phyloP scores from a whole-genome alignment of 805 yeast species.

The Lachancea lanzarotensis region DNA sequence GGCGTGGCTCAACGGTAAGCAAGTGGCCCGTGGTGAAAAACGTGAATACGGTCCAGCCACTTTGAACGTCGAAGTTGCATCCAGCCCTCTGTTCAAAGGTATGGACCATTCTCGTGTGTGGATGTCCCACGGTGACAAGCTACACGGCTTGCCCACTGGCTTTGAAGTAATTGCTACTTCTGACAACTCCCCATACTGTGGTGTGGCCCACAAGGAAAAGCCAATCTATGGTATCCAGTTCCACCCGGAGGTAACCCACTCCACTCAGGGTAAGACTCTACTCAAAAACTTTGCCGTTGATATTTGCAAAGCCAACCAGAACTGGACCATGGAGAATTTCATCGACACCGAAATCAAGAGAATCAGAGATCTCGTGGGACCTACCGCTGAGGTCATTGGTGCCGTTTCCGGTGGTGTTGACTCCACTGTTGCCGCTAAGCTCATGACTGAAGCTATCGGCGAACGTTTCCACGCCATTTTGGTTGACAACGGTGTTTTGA shows the following conservation, averaged over 20 bases:
- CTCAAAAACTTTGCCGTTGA: slow-evolving; percentile 88
- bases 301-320: slow-evolving; percentile 79
- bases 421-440: slow-evolving; percentile 97
- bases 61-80: slow-evolving; percentile 61
- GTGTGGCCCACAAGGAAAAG: slow-evolving; percentile 69
- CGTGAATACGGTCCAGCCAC: slow-evolving; percentile 98
- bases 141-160: slow-evolving; percentile 82
- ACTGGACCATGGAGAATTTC: slow-evolving; percentile 98
- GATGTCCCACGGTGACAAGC: slow-evolving; percentile 99
- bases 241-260: slow-evolving; percentile 98
- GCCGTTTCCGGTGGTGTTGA: slow-evolving; percentile 99
- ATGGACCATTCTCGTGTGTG: slow-evolving; percentile 94
- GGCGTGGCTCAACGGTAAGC: slow-evolving; percentile 93
- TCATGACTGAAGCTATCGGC: slow-evolving; percentile 97
- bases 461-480: slow-evolving; percentile 97
- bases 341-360: slow-evolving; percentile 94
- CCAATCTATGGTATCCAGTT: slow-evolving; percentile 91
- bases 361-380: slow-evolving; percentile 87
- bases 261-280: slow-evolving; percentile 80
- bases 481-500: slow-evolving; percentile 97
- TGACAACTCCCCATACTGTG: slow-evolving; percentile 93
- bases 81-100: slow-evolving; percentile 72
- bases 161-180: slow-evolving; percentile 86
- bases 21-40: slow-evolving; percentile 91
- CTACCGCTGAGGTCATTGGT: slow-evolving; percentile 97